These are phyloP conservation scores for Physaria fendleri DNA, from an alignment of 345 rosid genomes.

Conservation along the genomic window DNA sequence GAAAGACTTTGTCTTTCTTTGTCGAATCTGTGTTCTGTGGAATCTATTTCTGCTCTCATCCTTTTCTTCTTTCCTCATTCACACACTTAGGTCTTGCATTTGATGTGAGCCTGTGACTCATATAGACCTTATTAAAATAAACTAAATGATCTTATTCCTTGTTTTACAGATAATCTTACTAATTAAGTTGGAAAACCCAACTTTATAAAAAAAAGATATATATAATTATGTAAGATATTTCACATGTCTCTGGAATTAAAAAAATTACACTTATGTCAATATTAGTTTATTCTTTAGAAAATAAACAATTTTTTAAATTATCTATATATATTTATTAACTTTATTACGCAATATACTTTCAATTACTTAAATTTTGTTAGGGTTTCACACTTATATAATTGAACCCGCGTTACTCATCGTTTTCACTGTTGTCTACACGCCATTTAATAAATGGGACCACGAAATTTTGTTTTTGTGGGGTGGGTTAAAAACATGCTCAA, in stretches of 20 bases:
- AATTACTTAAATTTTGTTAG: background rate
- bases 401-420: conserved; percentile 7
- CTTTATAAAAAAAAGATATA: no score
- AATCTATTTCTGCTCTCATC: background rate
- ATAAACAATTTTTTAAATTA: no score
- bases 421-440: background rate
- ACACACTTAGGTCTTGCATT: background rate
- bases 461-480: background rate
- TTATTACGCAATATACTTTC: no score
- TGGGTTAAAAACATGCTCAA: background rate
- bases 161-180: background rate
- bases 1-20: background rate
- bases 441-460: background rate
- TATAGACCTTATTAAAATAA: background rate
- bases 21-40: background rate
- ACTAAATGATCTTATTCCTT: no score
- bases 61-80: conserved; percentile 1
- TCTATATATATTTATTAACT: no score
- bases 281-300: no score
- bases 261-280: no score
- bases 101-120: background rate
- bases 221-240: no score
- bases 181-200: background rate
- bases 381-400: background rate
- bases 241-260: no score